Base-by-base conservation (phyloP, 495 filamentous ascomycete genomes). In the Chlorociboria aeruginascens region DNA sequence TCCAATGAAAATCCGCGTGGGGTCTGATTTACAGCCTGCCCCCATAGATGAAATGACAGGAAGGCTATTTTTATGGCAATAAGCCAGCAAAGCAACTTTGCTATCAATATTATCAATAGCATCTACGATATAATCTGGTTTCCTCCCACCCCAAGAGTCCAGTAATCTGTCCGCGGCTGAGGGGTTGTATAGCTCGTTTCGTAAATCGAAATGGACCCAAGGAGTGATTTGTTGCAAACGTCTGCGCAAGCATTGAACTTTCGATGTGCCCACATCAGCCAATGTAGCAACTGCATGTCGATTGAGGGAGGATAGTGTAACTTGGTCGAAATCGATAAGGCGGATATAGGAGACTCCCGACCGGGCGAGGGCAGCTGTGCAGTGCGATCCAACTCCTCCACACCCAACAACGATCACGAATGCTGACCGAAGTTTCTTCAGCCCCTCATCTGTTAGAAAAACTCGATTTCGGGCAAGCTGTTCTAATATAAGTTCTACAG, bases 91-190 rank as follows among this genome's bases (percentile, higher is more conserved):
- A 45, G 85, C 83, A 12, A 97, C 92, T 66, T 99, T 99, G 43
- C 87, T 94, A 17, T 90, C 82, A 50, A 97, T 96, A 62, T 99
- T 97, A 58, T 99, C 92, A 52, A 99, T 99, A 11, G 92, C 94
- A 66, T 99, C 92, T 20, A 99, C 77, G 6, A 99, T 81, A 51
- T 81, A 99, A 56, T 89, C 83, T 1, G 87, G 87, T 47, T 76
- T 77, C 11, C 73, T 76, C 1, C 62, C 62, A 39, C 16, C 36
- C 41, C 36, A 56, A 1, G 39, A 16, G 1, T 62, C 61, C 41
- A 98, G 66, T 45, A 94, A 66, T 8, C 55, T 58, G 6, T 78
- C 76, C 3, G 86, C 86, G 3, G 66, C 76, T 8, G 69, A 61
- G 29, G 76, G 77, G 52, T 73, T 76, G 64, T 89, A 97, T 10